phyloP scores from a whole-genome alignment of 2,329 filamentous ascomycete species.

The Pezicula neosporulosa region DNA sequence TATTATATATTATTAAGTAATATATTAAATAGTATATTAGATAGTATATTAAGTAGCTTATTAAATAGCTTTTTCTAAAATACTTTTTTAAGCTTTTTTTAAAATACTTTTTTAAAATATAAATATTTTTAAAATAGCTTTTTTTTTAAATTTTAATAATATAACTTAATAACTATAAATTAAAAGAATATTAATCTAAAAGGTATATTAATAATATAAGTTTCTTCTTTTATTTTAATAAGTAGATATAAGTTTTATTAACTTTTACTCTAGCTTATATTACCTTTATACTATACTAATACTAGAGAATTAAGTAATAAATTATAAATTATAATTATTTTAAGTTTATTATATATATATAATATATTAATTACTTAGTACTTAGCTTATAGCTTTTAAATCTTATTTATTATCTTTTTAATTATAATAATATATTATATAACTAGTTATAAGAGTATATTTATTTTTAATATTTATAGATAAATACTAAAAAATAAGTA shows the following conservation, averaged over 20 bases:
- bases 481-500: slow-evolving; percentile 10
- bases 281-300: no score
- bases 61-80: no score
- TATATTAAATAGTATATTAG: no score
- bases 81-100: no score
- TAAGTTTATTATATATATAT: slow-evolving; percentile 1
- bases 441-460: background rate
- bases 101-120: no score
- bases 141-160: no score
- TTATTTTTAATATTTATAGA: background rate
- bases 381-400: slow-evolving; percentile 1
- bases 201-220: slow-evolving; percentile 1
- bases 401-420: slow-evolving; percentile 3
- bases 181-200: slow-evolving; percentile 1
- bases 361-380: slow-evolving; percentile 3
- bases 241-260: background rate
- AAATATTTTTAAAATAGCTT: no score
- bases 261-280: slow-evolving; percentile 1
- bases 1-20: no score
- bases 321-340: slow-evolving; percentile 2
- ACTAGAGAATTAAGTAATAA: slow-evolving; percentile 3
- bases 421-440: background rate
- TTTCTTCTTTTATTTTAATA: slow-evolving; percentile 2
- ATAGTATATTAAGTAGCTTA: no score
- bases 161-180: background rate